A percentile compares a stretch with the other conserved stretches of the same genome.
Conservation (phyloP, 805 yeast species). For the Metschnikowia matae region DNA sequence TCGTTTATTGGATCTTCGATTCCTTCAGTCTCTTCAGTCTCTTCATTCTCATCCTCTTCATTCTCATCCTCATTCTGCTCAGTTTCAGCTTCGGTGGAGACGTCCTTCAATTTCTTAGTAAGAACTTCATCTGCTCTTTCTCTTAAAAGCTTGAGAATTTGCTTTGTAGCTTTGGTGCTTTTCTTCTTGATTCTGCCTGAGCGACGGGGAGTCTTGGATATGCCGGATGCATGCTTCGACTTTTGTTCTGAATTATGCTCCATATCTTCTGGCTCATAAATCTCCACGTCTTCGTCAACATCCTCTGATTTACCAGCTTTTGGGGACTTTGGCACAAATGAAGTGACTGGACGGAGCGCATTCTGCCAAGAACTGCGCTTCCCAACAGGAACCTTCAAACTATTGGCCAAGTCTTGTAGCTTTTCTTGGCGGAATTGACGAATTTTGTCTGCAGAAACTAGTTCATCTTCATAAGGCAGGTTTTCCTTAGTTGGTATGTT, state of each 20-base stretch:
- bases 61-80: neutral
- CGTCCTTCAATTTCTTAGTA: neutral
- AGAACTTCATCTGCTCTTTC: neutral
- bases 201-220: neutral
- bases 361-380: neutral
- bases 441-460: neutral
- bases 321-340: neutral
- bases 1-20: neutral
- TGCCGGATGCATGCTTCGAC: neutral
- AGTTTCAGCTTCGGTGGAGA: neutral
- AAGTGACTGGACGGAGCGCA: neutral
- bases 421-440: slow-evolving; percentile 1
- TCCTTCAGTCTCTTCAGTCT: too few species aligned
- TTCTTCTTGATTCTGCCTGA: neutral
- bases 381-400: neutral
- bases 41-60: neutral
- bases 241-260: neutral
- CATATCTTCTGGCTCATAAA: neutral
- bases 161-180: neutral
- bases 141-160: neutral
- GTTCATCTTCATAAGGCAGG: neutral
- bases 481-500: too few species aligned
- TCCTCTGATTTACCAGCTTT: neutral
- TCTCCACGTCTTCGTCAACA: neutral
- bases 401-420: neutral